Base-by-base conservation (phyloP, 495 filamentous ascomycete genomes). In the Talaromyces liani region DNA sequence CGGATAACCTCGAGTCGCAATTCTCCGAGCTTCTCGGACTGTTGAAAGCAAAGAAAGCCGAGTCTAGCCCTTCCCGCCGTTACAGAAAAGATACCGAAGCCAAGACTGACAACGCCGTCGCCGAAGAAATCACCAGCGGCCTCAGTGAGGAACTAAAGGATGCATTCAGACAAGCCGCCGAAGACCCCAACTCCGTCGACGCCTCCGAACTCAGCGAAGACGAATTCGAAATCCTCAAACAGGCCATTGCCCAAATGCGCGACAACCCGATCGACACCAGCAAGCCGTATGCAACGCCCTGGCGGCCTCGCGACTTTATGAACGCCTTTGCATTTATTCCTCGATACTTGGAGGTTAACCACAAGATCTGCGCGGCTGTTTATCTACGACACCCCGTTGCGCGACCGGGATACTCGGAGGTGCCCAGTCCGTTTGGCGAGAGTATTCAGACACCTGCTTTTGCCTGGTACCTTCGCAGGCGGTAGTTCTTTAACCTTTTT, bases 371-470 rank as follows among this genome's bases (percentile, higher is more conserved):
- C 77, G 85, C 92, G 16, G 94, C 94, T 20, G 93, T 98, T 47
- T 98, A 98, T 77, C 76, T 98, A 65, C 84, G 94, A 65, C 92
- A 98, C 79, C 95, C 94, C 3, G 95, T 97, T 56, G 95, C 91
- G n/a, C 81, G 91, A 22, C 88, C 89, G 9, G 92, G 95, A n/a
- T 70, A 78, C 62, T 87, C 89, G 24, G 94, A 98, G 77, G 93
- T 97, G 60, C 93, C 94, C 24, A 89, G 91, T 58, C 94, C 94
- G 25, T 97, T 93, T 79, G 71, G 76, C 33, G 68, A 75, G 22
- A 73, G 78, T 39, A 77, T 86, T 24, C 82, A 80, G 68, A 89
- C 90, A 70, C 79, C 93, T 69, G 91, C 93, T 2, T 96, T 91
- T 69, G 90, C 88, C 74, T 98, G 93, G 93, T 98, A 97, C 75